Evolutionary conservation across 1,284 basidiomycete genomes (phyloP), one percentile per base, ranked within the genome.

Genomic region (Xanthoconium separans): DNA sequence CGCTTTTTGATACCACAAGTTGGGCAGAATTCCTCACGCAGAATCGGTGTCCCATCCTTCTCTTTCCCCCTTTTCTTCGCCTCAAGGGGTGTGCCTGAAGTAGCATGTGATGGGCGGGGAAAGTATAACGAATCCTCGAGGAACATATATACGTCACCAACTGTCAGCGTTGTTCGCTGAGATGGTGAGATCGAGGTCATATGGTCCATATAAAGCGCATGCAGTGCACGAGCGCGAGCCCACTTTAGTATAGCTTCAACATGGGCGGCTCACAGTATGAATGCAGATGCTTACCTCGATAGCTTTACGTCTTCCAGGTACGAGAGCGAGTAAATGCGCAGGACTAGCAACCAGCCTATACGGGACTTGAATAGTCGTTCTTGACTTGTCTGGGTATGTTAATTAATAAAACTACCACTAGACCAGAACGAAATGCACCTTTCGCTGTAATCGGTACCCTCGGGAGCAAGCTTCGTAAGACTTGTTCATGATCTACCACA

Each of bases 261-360:
- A 50, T 31, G 22, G 31, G 30, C 39, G 22, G 29, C 41, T 51
- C 29, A 41, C 22, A n/a, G 16, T 18, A 24, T 16, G 6, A 43
- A 36, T 27, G 24, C 10, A n/a, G 9, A 8, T 37, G 64, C 77
- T 54, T 51, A 87, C 87, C 73, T 89, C 85, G 11, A 89, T 82
- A 1, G 87, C 84, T 68, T 88, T 87, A 52, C 82, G 75, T 51
- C 85, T 78, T 29, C 87, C 87, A 44, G 74, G 64, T 16, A 81
- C 65, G 20, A 87, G 70, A 22, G 62, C 65, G 20, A 73, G 72
- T 27, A 85, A 75, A 31, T 83, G 76, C 9, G 72, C 58, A 2
- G 72, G 70, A 8, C 71, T 75, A 6, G 78, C 49, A 4, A 77
- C 79, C n/a, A 87, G 65, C 55, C 70, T 80, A 60, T 87, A 89